Conservation (phyloP, 1,284 basidiomycete genomes). For the Sporisorium exsertum region DNA sequence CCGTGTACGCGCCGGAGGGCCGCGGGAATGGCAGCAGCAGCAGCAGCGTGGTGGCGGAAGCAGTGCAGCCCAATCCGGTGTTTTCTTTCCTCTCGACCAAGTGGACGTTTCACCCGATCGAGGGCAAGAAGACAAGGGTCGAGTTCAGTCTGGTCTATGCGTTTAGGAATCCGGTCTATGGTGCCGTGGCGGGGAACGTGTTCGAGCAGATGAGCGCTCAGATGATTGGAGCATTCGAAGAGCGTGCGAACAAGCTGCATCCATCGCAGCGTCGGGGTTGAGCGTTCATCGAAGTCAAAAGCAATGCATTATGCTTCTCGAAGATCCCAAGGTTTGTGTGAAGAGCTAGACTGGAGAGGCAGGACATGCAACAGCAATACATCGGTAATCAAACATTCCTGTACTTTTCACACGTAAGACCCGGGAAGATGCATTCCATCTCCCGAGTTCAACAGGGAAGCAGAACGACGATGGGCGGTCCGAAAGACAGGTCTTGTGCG, state of each 20-base stretch:
- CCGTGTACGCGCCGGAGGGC: constrained; percentile 77
- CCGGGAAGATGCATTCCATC: too few species aligned
- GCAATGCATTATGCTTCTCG: background rate
- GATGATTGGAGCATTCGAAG: constrained; percentile 93
- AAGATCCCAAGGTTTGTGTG: too few species aligned
- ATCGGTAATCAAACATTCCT: too few species aligned
- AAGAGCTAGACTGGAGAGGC: too few species aligned
- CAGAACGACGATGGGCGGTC: too few species aligned
- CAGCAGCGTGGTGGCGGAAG: constrained; percentile 39
- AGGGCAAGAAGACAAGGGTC: constrained; percentile 31
- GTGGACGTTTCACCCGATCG: constrained; percentile 71
- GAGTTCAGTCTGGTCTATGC: constrained; percentile 77
- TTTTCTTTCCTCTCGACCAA: constrained; percentile 86
- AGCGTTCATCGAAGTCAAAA: background rate
- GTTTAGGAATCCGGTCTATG: constrained; percentile 88
- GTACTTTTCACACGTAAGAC: too few species aligned
- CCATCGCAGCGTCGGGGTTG: background rate
- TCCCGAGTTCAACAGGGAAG: too few species aligned
- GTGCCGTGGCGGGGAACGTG: constrained; percentile 82
- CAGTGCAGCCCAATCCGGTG: constrained; percentile 73
- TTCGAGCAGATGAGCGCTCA: constrained; percentile 86
- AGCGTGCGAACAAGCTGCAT: constrained; percentile 73
- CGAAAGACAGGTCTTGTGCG: too few species aligned
- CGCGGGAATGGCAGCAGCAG: constrained; percentile 74
- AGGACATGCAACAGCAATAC: too few species aligned